Conservation (phyloP, 345 rosid species). For the Pseudoturritis turrita region DNA sequence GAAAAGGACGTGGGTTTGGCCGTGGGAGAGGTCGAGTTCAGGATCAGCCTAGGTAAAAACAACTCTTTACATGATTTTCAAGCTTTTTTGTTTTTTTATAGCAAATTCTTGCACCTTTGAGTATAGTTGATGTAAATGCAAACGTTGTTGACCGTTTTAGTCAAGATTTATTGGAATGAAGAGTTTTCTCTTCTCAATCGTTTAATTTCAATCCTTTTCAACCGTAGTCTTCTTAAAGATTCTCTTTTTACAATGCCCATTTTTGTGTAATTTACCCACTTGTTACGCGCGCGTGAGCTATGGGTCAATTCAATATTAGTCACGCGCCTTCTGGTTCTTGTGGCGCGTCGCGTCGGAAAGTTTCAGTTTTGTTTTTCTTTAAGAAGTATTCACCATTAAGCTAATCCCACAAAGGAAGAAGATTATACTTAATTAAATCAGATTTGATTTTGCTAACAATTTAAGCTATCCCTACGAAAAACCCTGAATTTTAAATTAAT, state of each 20-base stretch:
- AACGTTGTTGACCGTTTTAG: too few relatives aligned
- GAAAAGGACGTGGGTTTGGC: too few relatives aligned
- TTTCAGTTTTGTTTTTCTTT: neutral
- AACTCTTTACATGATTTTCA: too few relatives aligned
- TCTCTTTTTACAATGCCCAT: neutral
- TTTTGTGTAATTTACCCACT: neutral
- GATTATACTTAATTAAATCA: neutral
- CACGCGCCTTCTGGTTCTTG: constrained; percentile 6
- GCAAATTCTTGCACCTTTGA: too few relatives aligned
- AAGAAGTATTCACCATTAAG: neutral
- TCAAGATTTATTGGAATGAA: too few relatives aligned
- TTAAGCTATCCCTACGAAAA: constrained; percentile 11
- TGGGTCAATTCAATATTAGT: constrained; percentile 11
- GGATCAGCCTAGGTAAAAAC: too few relatives aligned
- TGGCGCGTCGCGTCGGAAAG: constrained; percentile 10
- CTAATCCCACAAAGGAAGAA: neutral
- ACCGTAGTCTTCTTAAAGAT: neutral
- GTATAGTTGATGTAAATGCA: too few relatives aligned
- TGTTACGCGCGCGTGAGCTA: constrained; percentile 6
- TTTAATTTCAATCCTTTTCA: too few relatives aligned
- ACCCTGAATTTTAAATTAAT: neutral
- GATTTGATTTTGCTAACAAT: constrained; percentile 25
- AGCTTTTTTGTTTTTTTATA: too few relatives aligned
- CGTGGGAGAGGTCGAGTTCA: too few relatives aligned
- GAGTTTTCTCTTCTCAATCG: too few relatives aligned